Evolutionary conservation across 306 rosid genomes (phyloP), one percentile per base, ranked within the genome.

Genomic region (Mucuna pruriens): DNA sequence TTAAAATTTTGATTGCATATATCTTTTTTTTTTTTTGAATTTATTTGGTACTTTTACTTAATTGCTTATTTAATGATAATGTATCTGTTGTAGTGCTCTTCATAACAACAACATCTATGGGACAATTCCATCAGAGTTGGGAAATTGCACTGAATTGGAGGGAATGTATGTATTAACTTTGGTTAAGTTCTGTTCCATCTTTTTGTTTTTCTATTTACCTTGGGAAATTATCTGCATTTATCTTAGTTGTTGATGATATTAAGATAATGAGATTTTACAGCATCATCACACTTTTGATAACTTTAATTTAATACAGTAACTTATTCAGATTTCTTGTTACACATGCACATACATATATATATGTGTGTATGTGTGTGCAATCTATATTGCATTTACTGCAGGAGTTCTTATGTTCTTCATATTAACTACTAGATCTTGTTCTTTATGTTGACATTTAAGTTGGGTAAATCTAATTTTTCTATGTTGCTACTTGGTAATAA

Each of bases 81-180:
- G 29, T 65, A 71, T 70, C 55, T 83, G 52, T 39, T 83, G 85
- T 71, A 96, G 99, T 86, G 88, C 94, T 79, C 97, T 96, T 78
- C 89, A 90, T 74, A 64, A 83, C 89, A 96, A 96, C 90, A 90
- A 89, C 85, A 82, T 96, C 75, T 93, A 92, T 85, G 98, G 97
- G 77, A 68, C 89, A 62, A 87, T 96, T 87, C 99, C 99, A 66
- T 86, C 98, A 79, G 98, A 89, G 63, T 72, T 96, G 93, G 99
- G 97, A 80, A 96, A 96, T 73, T 96, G 99, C 90, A 89, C 93
- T 8, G 85, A 81, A 52, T 80, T 93, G 90, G 85, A 90, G 82
- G 86, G 84, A 85, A 69, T 96, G 99, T 96, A 88, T 82, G 99
- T 85, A 64, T 62, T 77, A 38, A 67, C 42, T 68, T 62, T 71